Percentiles rank a stretch among this genome's conserved stretches.
These are phyloP conservation scores for Clonostachys rhizophaga DNA, from an alignment of 2,329 filamentous ascomycete genomes.

Conservation along the genomic window DNA sequence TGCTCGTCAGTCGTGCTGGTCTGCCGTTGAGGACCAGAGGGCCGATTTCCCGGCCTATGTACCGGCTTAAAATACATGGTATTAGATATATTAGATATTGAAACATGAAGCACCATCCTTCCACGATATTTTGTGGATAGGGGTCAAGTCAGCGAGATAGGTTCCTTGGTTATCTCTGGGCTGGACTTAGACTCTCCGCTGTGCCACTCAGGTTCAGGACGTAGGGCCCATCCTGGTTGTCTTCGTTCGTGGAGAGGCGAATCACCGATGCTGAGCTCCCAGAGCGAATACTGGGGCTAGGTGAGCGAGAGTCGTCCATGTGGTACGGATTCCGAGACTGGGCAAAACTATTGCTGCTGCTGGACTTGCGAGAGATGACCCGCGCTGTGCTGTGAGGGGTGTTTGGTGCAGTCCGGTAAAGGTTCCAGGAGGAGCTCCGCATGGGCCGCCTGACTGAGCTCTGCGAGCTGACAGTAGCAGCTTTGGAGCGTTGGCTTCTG, in stretches of 20 bases:
- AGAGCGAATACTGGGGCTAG: conserved; percentile 31
- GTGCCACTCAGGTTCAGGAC: conserved; percentile 26
- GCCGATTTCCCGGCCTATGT: too few relatives aligned
- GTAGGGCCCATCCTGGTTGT: conserved; percentile 24
- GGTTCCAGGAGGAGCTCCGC: conserved; percentile 36
- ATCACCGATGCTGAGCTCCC: conserved; percentile 38
- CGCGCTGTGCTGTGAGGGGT: conserved; percentile 39
- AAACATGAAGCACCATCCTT: too few relatives aligned
- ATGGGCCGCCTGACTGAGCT: conserved; percentile 20
- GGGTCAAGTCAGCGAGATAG: too few relatives aligned
- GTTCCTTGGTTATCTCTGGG: not conserved
- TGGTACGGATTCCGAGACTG: conserved; percentile 33
- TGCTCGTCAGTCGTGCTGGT: too few relatives aligned
- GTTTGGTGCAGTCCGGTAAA: conserved; percentile 49
- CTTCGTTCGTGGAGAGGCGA: conserved; percentile 34
- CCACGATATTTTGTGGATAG: too few relatives aligned
- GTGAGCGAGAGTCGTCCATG: conserved; percentile 10
- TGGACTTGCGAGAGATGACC: conserved; percentile 28
- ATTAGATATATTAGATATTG: too few relatives aligned
- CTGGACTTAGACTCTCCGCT: conserved; percentile 12
- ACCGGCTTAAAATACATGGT: too few relatives aligned
- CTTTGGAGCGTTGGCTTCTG: conserved; percentile 33
- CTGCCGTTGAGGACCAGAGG: too few relatives aligned
- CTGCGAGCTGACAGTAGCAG: conserved; percentile 20
- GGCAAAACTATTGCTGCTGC: conserved; percentile 32